Percentiles rank a stretch among this genome's conserved stretches.
phyloP scores from a whole-genome alignment of 2,329 filamentous ascomycete species.

The Colletotrichum caudatum region DNA sequence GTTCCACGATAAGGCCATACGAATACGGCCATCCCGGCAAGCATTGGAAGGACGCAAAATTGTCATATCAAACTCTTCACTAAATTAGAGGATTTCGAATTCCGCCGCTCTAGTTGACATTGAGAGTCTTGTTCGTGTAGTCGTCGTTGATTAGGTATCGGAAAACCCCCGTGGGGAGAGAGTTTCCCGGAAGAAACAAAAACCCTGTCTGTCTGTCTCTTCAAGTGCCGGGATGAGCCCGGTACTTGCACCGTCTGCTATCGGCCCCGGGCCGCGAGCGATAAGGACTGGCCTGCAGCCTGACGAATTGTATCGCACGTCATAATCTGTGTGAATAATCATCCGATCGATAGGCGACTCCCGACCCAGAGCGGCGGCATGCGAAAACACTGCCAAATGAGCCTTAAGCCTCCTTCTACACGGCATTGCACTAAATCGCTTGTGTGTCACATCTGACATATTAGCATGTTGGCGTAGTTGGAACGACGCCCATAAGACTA shows the following conservation, averaged over 20 bases:
- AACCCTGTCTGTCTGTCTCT: conserved; percentile 11
- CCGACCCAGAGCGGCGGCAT: conserved; percentile 28
- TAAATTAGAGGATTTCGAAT: neutral
- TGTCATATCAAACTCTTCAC: neutral
- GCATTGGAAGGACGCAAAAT: too few relatives aligned
- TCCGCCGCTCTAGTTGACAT: neutral
- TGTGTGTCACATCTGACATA: neutral
- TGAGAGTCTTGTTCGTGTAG: neutral
- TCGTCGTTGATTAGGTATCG: neutral
- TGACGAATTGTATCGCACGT: conserved; percentile 26
- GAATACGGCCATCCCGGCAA: neutral
- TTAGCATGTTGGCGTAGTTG: neutral
- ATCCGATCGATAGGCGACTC: conserved; percentile 14
- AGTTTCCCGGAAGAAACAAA: neutral
- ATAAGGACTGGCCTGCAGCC: conserved; percentile 19
- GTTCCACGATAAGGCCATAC: neutral
- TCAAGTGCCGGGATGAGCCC: conserved; percentile 25
- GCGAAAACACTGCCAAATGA: neutral
- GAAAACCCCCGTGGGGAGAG: conserved; percentile 3
- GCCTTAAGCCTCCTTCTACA: neutral
- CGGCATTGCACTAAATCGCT: neutral
- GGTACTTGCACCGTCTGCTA: conserved; percentile 28
- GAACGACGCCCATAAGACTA: neutral
- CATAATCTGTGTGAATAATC: conserved; percentile 31
- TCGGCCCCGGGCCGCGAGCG: conserved; percentile 28